Conservation (phyloP, 2,329 filamentous ascomycete species). For the Ophiocordyceps camponoti-floridani region DNA sequence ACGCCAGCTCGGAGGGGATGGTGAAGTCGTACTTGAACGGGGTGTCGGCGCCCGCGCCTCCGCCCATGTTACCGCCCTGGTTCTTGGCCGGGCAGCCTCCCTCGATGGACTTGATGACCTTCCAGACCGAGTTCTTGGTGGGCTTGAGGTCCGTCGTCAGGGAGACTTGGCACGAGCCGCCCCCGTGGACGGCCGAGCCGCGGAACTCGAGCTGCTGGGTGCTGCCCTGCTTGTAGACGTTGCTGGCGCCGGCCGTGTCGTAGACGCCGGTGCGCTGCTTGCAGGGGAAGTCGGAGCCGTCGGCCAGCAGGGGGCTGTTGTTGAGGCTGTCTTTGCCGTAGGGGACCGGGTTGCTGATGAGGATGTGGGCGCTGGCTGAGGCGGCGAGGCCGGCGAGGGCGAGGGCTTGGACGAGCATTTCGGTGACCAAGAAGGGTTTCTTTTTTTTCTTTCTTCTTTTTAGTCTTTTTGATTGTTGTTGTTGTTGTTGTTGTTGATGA, state of each 20-base stretch:
- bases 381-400: conserved; percentile 38
- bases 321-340: conserved; percentile 23
- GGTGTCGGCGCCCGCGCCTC: conserved; percentile 21
- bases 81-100: conserved; percentile 63
- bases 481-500: too few species aligned
- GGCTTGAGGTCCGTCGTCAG: conserved; percentile 63
- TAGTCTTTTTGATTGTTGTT: too few species aligned
- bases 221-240: conserved; percentile 34
- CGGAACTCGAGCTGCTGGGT: conserved; percentile 38
- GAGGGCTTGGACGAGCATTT: conserved; percentile 32
- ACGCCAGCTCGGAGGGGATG: conserved; percentile 52
- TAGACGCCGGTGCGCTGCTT: conserved; percentile 37
- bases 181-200: conserved; percentile 67
- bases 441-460: too few species aligned
- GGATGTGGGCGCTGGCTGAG: conserved; percentile 55
- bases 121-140: conserved; percentile 52
- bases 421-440: conserved; percentile 8
- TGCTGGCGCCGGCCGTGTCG: conserved; percentile 27
- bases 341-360: conserved; percentile 50
- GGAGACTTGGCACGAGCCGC: conserved; percentile 80
- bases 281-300: conserved; percentile 66
- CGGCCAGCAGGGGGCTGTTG: conserved; percentile 45
- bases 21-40: conserved; percentile 48
- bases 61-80: conserved; percentile 36
- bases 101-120: conserved; percentile 75